Evolutionary conservation across 2,329 filamentous ascomycete species (phyloP), one percentile per base, ranked within the genome.

Genomic region (Helminthosporium solani): DNA sequence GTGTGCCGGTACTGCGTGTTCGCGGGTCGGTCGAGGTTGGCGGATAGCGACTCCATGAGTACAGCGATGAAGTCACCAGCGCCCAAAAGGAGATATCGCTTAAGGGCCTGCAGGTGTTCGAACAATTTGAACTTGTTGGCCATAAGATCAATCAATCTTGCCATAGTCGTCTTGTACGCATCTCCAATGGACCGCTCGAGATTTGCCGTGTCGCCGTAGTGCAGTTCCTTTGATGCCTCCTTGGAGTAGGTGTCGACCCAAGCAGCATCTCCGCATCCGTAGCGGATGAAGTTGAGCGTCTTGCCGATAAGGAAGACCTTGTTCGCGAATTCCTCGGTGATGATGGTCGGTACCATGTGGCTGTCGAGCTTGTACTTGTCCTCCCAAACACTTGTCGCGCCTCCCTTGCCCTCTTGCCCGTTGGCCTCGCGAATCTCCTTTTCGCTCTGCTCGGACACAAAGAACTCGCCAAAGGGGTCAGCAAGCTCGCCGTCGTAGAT

Each of bases 231-330:
- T 8, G 91, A 96, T 1, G 91, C 88, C 40, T 85, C 86, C 66
- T 95, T 96, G 21, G 91, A 96, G 72, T 99, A 97, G 25, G 85
- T 85, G 64, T 96, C 91, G 1, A 99, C 94, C 94, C 94, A 99
- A 25, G 86, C 83, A 19, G 90, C 89, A 67, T 99, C 95, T 7
- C 87, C 87, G 66, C 94, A 99, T 57, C 90, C 92, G 70, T 96
- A 91, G 19, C 94, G 86, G 66, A 99, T 96, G 71, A 99, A 99
- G 70, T 99, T 99, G 44, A 99, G 79, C 3, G 91, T 96, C 70
- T 99, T 99, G 46, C 94, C 94, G 58, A 99, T 99, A 7, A 99
- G 75, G 61, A 97, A 97, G 5, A 99, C 89, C 65, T 96, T 96
- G 57, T 94, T 89, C 0, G 94, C 90, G 71, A 99, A 96, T 50